phyloP scores from a whole-genome alignment of 1,284 basidiomycete species.

The Cutaneotrichosporon cyanovorans region DNA sequence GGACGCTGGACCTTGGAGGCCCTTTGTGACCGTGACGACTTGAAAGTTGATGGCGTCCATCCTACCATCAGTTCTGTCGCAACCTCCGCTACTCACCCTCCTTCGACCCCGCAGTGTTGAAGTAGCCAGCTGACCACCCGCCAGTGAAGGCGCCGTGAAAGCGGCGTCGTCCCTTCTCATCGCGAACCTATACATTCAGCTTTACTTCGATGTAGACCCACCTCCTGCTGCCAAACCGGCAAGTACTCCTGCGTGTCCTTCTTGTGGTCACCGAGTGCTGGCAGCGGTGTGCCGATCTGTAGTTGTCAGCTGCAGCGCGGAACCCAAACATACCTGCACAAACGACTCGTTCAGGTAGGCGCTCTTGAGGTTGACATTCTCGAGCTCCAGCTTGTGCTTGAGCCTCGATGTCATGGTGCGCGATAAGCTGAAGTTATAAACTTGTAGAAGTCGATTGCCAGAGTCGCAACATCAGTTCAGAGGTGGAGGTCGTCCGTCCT shows the following conservation, averaged over 20 bases:
- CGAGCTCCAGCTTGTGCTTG: constrained; percentile 62
- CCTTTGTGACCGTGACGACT: constrained; percentile 70
- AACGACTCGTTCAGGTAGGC: constrained; percentile 79
- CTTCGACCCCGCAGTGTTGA: constrained; percentile 90
- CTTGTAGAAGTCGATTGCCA: background rate
- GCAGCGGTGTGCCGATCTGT: constrained; percentile 87
- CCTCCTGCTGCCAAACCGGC: constrained; percentile 96
- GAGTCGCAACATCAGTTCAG: background rate
- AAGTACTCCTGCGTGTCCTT: constrained; percentile 89
- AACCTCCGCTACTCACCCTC: constrained; percentile 59
- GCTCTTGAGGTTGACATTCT: constrained; percentile 65
- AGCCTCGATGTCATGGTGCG: constrained; percentile 50
- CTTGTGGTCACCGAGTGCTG: constrained; percentile 71
- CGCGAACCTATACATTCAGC: constrained; percentile 58
- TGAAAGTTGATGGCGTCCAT: constrained; percentile 88
- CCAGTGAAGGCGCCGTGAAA: constrained; percentile 98
- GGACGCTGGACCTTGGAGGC: constrained; percentile 56
- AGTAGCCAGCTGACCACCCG: constrained; percentile 95
- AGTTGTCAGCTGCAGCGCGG: constrained; percentile 4
- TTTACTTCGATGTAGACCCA: constrained; percentile 37
- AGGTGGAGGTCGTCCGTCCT: background rate
- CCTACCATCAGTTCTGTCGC: constrained; percentile 50
- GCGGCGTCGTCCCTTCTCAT: constrained; percentile 85
- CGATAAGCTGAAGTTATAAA: background rate
- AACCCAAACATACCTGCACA: constrained; percentile 58